phyloP scores from a whole-genome alignment of 73 alveolate genomes.

The Paramecium tetraurelia region DNA sequence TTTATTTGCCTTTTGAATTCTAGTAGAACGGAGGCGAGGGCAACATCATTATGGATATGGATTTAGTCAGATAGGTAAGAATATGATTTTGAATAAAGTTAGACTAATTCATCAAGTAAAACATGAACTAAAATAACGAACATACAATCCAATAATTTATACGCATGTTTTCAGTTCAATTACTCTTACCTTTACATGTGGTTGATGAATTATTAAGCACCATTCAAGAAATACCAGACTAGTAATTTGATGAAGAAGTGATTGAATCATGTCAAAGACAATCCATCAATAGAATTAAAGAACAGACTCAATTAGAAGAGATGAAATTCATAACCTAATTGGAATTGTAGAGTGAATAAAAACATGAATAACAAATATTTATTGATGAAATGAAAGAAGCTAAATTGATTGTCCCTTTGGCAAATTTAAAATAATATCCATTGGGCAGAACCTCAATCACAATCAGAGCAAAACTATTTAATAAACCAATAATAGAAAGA shows the following conservation, averaged over 20 bases:
- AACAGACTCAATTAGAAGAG: not conserved
- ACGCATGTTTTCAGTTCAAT: not conserved
- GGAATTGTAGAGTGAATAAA: not conserved
- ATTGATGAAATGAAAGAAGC: not conserved
- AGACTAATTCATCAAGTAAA: not conserved
- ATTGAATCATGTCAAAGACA: not conserved
- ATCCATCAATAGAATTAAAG: not conserved
- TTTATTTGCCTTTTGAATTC: not conserved
- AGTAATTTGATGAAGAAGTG: not conserved
- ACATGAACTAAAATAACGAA: not conserved
- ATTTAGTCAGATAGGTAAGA: not conserved
- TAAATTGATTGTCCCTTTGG: not conserved
- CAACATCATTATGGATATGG: not conserved
- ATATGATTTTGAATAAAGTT: not conserved
- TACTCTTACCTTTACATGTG: not conserved
- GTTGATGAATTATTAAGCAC: not conserved
- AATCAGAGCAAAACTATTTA: not conserved
- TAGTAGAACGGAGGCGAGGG: not conserved
- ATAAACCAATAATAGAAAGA: not conserved
- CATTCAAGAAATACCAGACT: not conserved
- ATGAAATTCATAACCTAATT: not conserved
- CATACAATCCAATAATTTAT: not conserved
- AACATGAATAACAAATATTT: not conserved
- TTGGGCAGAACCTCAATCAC: not conserved
- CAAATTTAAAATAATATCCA: not conserved